Conservation (phyloP, 2,329 filamentous ascomycete genomes). For the Mariannaea sp. region DNA sequence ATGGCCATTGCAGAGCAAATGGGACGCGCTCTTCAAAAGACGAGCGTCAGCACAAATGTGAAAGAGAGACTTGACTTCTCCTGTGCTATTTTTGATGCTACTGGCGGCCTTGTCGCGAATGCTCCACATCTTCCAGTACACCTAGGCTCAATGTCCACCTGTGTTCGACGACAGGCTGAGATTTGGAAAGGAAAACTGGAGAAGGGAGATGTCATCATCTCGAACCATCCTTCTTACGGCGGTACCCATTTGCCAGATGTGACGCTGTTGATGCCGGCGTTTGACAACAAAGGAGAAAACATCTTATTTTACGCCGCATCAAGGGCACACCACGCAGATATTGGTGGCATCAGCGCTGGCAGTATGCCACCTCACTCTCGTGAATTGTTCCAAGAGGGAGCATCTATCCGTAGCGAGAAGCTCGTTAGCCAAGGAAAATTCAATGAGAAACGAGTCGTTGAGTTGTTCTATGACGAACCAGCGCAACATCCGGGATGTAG, state of each 20-base stretch:
- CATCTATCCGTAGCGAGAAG: conserved; percentile 67
- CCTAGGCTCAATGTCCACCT: conserved; percentile 81
- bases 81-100: conserved; percentile 77
- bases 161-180: conserved; percentile 75
- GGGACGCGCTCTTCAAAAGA: conserved; percentile 80
- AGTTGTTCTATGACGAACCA: conserved; percentile 74
- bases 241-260: conserved; percentile 85
- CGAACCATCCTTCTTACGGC: conserved; percentile 82
- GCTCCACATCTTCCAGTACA: conserved; percentile 82
- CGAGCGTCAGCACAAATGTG: conserved; percentile 79
- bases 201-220: conserved; percentile 79
- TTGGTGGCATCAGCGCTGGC: conserved; percentile 79
- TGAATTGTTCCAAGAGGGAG: conserved; percentile 66
- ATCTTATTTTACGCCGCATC: conserved; percentile 85
- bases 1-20: conserved; percentile 89
- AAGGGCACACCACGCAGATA: conserved; percentile 82
- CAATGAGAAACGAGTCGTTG: conserved; percentile 75
- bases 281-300: conserved; percentile 65
- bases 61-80: conserved; percentile 84
- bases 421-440: conserved; percentile 77
- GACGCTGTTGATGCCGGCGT: conserved; percentile 79
- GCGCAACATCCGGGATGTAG: conserved; percentile 76
- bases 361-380: conserved; percentile 79
- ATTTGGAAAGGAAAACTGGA: conserved; percentile 80
- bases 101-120: conserved; percentile 77